Base-by-base conservation (phyloP, 1,139 yeast species). In the Candida sojae region DNA sequence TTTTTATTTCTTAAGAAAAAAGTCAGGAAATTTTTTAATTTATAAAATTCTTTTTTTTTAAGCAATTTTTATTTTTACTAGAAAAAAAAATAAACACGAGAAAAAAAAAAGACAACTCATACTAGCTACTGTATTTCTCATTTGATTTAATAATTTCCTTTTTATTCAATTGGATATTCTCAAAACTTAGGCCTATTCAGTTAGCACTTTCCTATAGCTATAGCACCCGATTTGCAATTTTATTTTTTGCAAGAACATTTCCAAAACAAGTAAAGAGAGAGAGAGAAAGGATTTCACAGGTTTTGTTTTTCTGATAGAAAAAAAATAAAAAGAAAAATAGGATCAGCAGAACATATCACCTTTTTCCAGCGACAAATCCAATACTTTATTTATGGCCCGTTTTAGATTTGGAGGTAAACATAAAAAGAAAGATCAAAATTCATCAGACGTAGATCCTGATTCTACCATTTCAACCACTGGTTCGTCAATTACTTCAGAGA, bases 341-440 rank as follows among this genome's bases (percentile, higher is more conserved):
- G 13, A 32, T 6, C 7, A 35, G 11, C 13, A 32, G 17, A 12
- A 34, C 39, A 7, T 23, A 29, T 36, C 23, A 10, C 39, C 39
- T 23, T 36, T 36, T 30, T 36, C 39, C n/a, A 36, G 29, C 10
- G 11, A 36, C 29, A 23, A 43, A 30, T 34, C 34, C 23, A 17
- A 33, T 17, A 43, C 21, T 38, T 26, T 45, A 32, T 47, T 33
- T 34, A 53, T 53, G 56, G 54, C 54, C 26, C 49, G 53, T 12
- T 51, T 53, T 32, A 52, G 44, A 30, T 48, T 53, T 34, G 44
- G 44, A 30, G 45, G 45, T 37, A 51, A 49, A 28, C 34, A 43
- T 26, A 49, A 43, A 39, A 46, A 48, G 42, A 37, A 43, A 23
- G 45, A 43, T 34, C 42, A 41, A 37, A 32, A 36, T 30, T 30